Percentiles rank a stretch among this genome's conserved stretches.
Conservation (phyloP, 768 basidiomycete species). For the Phlegmacium glaucopus region DNA sequence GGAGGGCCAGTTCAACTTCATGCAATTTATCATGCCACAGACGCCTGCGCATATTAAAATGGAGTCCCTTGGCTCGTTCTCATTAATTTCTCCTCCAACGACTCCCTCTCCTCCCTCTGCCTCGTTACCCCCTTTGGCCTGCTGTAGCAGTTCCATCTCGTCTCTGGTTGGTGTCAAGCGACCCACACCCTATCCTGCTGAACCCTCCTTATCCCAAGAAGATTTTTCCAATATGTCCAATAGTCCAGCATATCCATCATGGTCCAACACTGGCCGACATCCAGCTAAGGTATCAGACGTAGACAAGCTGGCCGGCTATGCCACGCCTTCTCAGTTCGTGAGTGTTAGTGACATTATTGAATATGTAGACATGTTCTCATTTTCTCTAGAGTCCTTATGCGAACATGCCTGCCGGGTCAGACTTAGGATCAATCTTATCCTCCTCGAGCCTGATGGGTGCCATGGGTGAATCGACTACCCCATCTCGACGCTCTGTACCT, state of each 20-base stretch:
- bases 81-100: conserved; percentile 35
- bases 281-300: conserved; percentile 34
- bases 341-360: conserved; percentile 21
- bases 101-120: conserved; percentile 23
- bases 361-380: conserved; percentile 1
- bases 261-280: conserved; percentile 28
- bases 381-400: conserved; percentile 25
- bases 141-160: conserved; percentile 29
- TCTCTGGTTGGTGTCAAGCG: conserved; percentile 31
- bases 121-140: conserved; percentile 27
- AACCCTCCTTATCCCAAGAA: too few species aligned
- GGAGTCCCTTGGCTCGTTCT: conserved; percentile 34
- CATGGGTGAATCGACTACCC: conserved; percentile 45
- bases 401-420: conserved; percentile 21
- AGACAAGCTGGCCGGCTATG: conserved; percentile 31
- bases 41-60: conserved; percentile 41
- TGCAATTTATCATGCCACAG: conserved; percentile 19
- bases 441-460: conserved; percentile 57
- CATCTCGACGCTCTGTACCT: conserved; percentile 18
- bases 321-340: conserved; percentile 31
- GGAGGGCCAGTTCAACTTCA: conserved; percentile 31
- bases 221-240: conserved; percentile 33
- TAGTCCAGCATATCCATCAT: conserved; percentile 29
- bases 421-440: conserved; percentile 34
- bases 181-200: conserved; percentile 36